Base-by-base conservation (phyloP, 179 eudicot genomes). In the Pouteria campechiana region DNA sequence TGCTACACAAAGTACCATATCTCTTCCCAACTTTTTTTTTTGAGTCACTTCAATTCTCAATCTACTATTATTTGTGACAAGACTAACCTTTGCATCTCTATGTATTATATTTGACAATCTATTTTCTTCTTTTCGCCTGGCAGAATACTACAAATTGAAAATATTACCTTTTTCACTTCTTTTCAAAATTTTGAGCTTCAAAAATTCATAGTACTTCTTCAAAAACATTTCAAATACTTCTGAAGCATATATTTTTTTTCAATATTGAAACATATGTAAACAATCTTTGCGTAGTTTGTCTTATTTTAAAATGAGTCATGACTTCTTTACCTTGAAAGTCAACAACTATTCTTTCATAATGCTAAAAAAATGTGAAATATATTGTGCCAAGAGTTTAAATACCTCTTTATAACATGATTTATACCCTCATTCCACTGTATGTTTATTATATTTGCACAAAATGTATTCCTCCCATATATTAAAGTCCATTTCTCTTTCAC, bases 401-500 rank as follows among this genome's bases (percentile, higher is more conserved):
- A 50, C 6, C 27, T 45, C 18, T 46, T 55, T 22, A 60, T 14
- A 6, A 16, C 29, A 25, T 40, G 14, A 24, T 54, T 49, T 32
- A 61, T 43, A 47, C 61, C 43, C 47, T 58, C 56, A 31, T 55
- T 58, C 6, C 52, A 39, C 19, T 54, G 52, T n/a, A 51, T 48
- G 18, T 46, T 38, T 15, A 38, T 53, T 41, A 69, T 58, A 43
- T 58, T 55, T 2, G 44, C 49, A 28, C 37, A 48, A 32, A 69
- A 53, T 5, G 55, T 44, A 2, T 62, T 30, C 34, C 59, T 21
- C 15, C 46, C 52, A 32, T 60, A 55, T 15, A 63, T 55, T 23
- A 64, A 13, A 2, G 68, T 39, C 76, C 64, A 60, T 20, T 65
- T 65, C 46, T 43, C 66, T 27, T 43, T 34, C 15, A 12, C 25